Conservation (phyloP, 768 basidiomycete species). For the Suillus subalutaceus region DNA sequence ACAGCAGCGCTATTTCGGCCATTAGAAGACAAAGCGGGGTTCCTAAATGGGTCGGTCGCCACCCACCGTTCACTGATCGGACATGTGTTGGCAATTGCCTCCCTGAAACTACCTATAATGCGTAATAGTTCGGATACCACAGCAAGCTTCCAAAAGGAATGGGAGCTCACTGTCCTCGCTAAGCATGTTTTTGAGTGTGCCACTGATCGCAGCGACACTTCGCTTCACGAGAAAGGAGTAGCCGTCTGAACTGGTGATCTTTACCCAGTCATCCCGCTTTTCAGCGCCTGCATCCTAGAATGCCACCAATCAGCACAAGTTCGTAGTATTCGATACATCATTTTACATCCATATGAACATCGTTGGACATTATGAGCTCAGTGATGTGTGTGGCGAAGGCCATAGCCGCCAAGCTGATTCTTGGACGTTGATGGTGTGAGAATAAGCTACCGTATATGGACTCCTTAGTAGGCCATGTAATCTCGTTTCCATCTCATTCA, state of each 20-base stretch:
- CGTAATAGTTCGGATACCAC: conserved; percentile 13
- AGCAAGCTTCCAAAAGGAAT: conserved; percentile 14
- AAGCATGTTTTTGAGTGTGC: conserved; percentile 81
- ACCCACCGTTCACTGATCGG: conserved; percentile 71
- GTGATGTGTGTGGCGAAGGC: conserved; percentile 6
- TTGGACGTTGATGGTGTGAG: conserved; percentile 18
- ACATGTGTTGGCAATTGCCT: conserved; percentile 72
- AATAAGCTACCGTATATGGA: conserved; percentile 19
- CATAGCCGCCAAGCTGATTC: background rate
- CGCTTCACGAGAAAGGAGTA: conserved; percentile 79
- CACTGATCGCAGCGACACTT: conserved; percentile 76
- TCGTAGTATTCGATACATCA: background rate
- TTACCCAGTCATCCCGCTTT: conserved; percentile 64
- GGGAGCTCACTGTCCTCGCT: conserved; percentile 62
- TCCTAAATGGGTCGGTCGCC: background rate
- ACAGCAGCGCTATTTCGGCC: conserved; percentile 55
- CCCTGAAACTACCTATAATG: conserved; percentile 66
- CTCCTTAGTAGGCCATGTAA: conserved; percentile 1
- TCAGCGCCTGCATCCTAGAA: conserved; percentile 10
- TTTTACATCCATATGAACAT: conserved; percentile 24
- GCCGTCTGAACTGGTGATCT: conserved; percentile 76
- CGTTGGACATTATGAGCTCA: conserved; percentile 22
- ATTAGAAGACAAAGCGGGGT: conserved; percentile 1
- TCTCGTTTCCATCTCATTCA: conserved; percentile 15
- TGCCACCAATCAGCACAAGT: conserved; percentile 1